Conservation (phyloP, 2,329 filamentous ascomycete genomes). For the Claviceps quebecensis region DNA sequence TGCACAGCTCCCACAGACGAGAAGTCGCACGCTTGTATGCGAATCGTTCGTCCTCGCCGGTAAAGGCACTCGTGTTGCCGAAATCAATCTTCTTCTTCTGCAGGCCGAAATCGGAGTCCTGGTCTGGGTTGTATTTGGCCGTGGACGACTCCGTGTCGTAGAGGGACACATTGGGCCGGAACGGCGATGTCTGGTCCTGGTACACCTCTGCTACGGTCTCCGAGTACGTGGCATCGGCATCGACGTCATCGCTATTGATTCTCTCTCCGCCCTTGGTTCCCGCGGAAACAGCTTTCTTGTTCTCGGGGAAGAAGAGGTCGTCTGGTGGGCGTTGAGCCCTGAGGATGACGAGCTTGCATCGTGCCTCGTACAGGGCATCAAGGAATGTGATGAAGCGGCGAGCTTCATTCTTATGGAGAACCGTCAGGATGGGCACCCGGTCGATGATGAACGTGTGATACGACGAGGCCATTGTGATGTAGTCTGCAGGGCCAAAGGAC, state of each 20-base stretch:
- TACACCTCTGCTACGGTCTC: slow-evolving; percentile 51
- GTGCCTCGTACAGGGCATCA: slow-evolving; percentile 70
- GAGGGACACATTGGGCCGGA: slow-evolving; percentile 62
- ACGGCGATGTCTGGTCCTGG: slow-evolving; percentile 62
- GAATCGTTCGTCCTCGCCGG: slow-evolving; percentile 69
- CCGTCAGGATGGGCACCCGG: slow-evolving; percentile 50
- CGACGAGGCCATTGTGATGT: slow-evolving; percentile 65
- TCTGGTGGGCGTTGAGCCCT: slow-evolving; percentile 55
- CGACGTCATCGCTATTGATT: slow-evolving; percentile 16
- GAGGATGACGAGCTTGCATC: slow-evolving; percentile 55
- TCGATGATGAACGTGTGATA: slow-evolving; percentile 69
- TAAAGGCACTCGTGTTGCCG: slow-evolving; percentile 51
- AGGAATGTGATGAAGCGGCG: slow-evolving; percentile 67
- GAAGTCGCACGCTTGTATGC: slow-evolving; percentile 66
- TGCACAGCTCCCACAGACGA: slow-evolving; percentile 72
- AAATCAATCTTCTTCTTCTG: slow-evolving; percentile 43
- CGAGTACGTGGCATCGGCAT: slow-evolving; percentile 29
- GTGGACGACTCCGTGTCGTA: slow-evolving; percentile 37
- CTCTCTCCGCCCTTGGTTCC: slow-evolving; percentile 3
- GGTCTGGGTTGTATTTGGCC: slow-evolving; percentile 39
- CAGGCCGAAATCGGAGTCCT: slow-evolving; percentile 41
- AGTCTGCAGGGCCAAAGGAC: slow-evolving; percentile 64
- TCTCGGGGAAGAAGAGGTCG: slow-evolving; percentile 63
- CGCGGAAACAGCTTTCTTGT: slow-evolving; percentile 10
- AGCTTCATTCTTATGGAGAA: slow-evolving; percentile 66